Percentiles rank a stretch among this genome's conserved stretches.
Conservation (phyloP, 2,329 filamentous ascomycete genomes). For the Eurotiales sp. region DNA sequence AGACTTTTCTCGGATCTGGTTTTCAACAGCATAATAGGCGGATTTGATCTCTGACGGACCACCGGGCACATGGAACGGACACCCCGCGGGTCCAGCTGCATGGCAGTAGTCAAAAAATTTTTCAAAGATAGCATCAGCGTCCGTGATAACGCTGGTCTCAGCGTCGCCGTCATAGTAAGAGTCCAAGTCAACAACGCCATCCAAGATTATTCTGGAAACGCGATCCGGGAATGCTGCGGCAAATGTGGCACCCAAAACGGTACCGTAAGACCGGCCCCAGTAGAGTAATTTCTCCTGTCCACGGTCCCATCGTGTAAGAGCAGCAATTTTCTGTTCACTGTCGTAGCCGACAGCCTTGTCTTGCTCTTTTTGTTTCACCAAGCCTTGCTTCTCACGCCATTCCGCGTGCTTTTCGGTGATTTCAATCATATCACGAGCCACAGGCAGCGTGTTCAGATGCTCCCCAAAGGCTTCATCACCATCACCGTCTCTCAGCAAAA, state of each 20-base stretch:
- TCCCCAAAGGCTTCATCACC: slow-evolving; percentile 25
- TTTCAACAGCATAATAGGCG: slow-evolving; percentile 24
- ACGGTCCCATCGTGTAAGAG: slow-evolving; percentile 27
- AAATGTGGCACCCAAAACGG: slow-evolving; percentile 45
- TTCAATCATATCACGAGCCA: slow-evolving; percentile 34
- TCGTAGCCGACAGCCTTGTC: slow-evolving; percentile 21
- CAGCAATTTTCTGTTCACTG: slow-evolving; percentile 18
- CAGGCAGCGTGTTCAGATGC: slow-evolving; percentile 32
- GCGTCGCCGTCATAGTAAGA: slow-evolving; percentile 29
- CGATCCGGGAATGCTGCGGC: slow-evolving; percentile 44
- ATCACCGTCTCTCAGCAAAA: slow-evolving; percentile 19
- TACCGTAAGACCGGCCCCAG: slow-evolving; percentile 46
- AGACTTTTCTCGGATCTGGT: slow-evolving; percentile 22
- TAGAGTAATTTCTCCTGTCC: slow-evolving; percentile 33
- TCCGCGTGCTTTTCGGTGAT: slow-evolving; percentile 38
- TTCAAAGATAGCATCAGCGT: slow-evolving; percentile 35
- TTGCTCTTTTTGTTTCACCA: slow-evolving; percentile 17
- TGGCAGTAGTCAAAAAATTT: slow-evolving; percentile 32
- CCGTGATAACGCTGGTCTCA: slow-evolving; percentile 22
- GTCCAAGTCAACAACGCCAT: slow-evolving; percentile 36
- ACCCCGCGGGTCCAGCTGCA: slow-evolving; percentile 22
- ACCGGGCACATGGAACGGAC: slow-evolving; percentile 28
- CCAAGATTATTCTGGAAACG: slow-evolving; percentile 28
- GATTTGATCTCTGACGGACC: slow-evolving; percentile 27
- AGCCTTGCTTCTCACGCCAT: slow-evolving; percentile 34